These are phyloP conservation scores for Ustilago loliicola DNA, from an alignment of 1,284 basidiomycete genomes.

Conservation along the genomic window DNA sequence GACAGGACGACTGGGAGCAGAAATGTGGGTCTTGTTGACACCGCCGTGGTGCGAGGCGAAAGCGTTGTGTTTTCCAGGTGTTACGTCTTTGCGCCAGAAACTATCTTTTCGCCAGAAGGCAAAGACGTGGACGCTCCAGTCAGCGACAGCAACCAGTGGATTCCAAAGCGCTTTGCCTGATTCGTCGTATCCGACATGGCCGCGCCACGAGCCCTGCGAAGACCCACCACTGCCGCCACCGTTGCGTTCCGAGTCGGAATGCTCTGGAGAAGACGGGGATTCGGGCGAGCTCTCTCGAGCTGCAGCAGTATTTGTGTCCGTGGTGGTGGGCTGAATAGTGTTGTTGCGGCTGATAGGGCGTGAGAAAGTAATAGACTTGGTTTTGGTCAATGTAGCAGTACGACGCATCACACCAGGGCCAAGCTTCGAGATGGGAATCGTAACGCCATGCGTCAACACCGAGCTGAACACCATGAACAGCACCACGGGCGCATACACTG, in stretches of 20 bases:
- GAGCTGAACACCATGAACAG: conserved; percentile 74
- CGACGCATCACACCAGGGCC: conserved; percentile 58
- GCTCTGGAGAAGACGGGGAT: conserved; percentile 8
- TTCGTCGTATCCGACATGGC: conserved; percentile 38
- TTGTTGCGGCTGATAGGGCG: conserved; percentile 40
- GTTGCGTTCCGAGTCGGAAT: background rate
- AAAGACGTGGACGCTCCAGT: conserved; percentile 38
- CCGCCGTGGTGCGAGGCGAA: conserved; percentile 8
- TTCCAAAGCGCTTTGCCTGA: conserved; percentile 55
- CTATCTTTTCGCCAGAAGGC: conserved; percentile 59
- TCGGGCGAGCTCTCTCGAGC: conserved; percentile 8
- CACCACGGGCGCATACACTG: conserved; percentile 73
- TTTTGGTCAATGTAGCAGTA: conserved; percentile 52
- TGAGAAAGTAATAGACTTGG: conserved; percentile 41
- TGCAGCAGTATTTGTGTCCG: background rate
- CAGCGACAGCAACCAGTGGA: conserved; percentile 44
- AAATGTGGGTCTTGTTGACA: conserved; percentile 27
- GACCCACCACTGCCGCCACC: background rate
- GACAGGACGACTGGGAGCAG: conserved; percentile 24
- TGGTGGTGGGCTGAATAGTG: conserved; percentile 26
- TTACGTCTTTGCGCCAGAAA: conserved; percentile 60
- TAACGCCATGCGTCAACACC: conserved; percentile 73
- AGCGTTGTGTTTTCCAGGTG: conserved; percentile 26
- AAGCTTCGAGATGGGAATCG: conserved; percentile 66
- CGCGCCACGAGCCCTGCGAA: conserved; percentile 11